phyloP scores from a whole-genome alignment of 495 filamentous ascomycete species.

The Antarctomyces pellizariae region DNA sequence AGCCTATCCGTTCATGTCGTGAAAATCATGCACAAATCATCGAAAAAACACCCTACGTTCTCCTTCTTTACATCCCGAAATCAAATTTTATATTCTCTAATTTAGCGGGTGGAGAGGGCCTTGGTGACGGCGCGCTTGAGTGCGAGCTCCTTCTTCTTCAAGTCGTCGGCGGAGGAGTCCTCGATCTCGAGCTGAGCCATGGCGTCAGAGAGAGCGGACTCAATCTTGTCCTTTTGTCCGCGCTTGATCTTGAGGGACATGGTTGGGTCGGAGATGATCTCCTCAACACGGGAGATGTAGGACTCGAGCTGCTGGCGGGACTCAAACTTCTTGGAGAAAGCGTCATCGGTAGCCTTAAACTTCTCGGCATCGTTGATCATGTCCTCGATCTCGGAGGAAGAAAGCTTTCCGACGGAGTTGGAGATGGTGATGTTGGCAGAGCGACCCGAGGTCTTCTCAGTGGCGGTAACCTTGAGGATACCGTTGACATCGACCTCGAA shows the following conservation, averaged over 20 bases:
- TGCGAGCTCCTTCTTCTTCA: slow-evolving; percentile 99
- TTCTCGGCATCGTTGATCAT: slow-evolving; percentile 73
- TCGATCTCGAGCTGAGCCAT: slow-evolving; percentile 77
- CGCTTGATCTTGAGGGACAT: slow-evolving; percentile 97
- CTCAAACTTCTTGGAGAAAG: slow-evolving; percentile 98
- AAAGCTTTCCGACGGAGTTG: slow-evolving; percentile 98
- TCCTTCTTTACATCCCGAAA: too few relatives aligned
- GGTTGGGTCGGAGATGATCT: slow-evolving; percentile 89
- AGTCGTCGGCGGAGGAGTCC: slow-evolving; percentile 73
- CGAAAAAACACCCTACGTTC: too few relatives aligned
- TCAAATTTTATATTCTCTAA: too few relatives aligned
- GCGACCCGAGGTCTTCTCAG: slow-evolving; percentile 95
- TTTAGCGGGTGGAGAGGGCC: slow-evolving; percentile 77
- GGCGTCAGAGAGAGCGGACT: slow-evolving; percentile 68
- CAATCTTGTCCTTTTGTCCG: slow-evolving; percentile 97
- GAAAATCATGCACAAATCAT: too few relatives aligned
- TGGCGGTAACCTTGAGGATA: slow-evolving; percentile 99
- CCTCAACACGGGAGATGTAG: slow-evolving; percentile 96
- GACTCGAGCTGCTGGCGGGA: slow-evolving; percentile 96
- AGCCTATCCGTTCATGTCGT: too few relatives aligned
- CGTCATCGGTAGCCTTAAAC: slow-evolving; percentile 95
- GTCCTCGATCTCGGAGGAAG: slow-evolving; percentile 80
- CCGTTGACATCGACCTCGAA: slow-evolving; percentile 99
- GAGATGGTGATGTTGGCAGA: slow-evolving; percentile 99
- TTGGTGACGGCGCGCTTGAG: slow-evolving; percentile 96